Evolutionary conservation across 163 green algal genomes (phyloP).

Genomic region (Volvox carteri): DNA sequence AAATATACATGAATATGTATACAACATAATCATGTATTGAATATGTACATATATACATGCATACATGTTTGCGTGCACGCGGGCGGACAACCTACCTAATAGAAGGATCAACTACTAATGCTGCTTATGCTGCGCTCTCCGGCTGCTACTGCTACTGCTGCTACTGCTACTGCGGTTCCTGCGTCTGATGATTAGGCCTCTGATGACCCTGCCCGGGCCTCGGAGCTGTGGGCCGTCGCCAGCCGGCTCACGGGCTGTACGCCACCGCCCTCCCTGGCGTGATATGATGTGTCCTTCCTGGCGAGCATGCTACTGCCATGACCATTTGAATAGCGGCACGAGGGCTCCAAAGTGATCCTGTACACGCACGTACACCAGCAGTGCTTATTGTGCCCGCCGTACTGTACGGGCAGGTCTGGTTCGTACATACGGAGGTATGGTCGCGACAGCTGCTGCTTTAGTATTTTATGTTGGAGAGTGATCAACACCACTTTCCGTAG

Average conservation of each 20-base stretch:
- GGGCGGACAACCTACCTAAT: too few relatives aligned
- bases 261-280: constrained; percentile 9
- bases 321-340: neutral
- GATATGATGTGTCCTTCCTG: neutral
- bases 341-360: neutral
- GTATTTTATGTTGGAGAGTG: too few relatives aligned
- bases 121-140: too few relatives aligned
- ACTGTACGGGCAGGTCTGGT: neutral
- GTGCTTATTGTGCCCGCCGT: neutral
- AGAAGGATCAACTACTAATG: too few relatives aligned
- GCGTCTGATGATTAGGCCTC: neutral
- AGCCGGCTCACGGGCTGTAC: neutral
- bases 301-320: neutral
- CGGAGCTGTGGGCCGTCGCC: constrained; percentile 36
- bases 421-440: neutral
- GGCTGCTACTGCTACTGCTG: neutral
- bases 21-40: too few relatives aligned
- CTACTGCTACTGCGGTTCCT: neutral
- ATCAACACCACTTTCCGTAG: too few relatives aligned
- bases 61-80: too few relatives aligned
- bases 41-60: too few relatives aligned
- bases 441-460: too few relatives aligned
- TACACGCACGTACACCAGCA: neutral
- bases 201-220: neutral
- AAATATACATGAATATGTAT: too few relatives aligned